Conservation (phyloP, 495 filamentous ascomycete species). For the Tuber calosporum region DNA sequence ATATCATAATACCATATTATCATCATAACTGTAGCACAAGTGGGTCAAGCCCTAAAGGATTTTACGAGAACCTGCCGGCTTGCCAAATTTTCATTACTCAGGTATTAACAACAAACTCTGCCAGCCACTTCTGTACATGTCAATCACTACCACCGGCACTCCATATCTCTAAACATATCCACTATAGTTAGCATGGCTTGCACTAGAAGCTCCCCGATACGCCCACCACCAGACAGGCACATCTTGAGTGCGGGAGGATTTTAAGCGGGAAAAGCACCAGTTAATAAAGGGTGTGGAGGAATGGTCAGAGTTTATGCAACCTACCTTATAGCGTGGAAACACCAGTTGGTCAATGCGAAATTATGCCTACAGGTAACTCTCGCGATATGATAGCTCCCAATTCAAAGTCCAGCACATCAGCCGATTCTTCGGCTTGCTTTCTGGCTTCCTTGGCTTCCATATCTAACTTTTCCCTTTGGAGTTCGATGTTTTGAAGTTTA, state of each 20-base stretch:
- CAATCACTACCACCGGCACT: not conserved
- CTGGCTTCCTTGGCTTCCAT: not conserved
- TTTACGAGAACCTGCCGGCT: not conserved
- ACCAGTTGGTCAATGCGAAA: not conserved
- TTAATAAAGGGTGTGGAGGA: not conserved
- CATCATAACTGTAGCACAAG: not conserved
- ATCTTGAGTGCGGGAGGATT: not conserved
- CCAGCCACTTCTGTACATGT: not conserved
- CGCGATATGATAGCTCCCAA: not conserved
- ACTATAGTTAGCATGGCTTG: not conserved
- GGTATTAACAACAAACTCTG: not conserved
- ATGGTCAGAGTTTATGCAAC: not conserved
- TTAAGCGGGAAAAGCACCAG: not conserved
- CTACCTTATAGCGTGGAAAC: not conserved
- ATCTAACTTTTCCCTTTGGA: constrained; percentile 11
- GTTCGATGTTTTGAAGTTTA: constrained; percentile 11
- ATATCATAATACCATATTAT: no score
- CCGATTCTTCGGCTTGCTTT: not conserved
- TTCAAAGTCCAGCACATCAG: not conserved
- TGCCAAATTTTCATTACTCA: not conserved
- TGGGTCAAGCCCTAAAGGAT: not conserved
- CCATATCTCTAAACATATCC: not conserved
- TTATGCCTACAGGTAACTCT: not conserved
- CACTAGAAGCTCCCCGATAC: not conserved
- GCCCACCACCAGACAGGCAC: not conserved